phyloP scores from a whole-genome alignment of 2,329 filamentous ascomycete genomes.

The Pseudogymnoascus sp. region DNA sequence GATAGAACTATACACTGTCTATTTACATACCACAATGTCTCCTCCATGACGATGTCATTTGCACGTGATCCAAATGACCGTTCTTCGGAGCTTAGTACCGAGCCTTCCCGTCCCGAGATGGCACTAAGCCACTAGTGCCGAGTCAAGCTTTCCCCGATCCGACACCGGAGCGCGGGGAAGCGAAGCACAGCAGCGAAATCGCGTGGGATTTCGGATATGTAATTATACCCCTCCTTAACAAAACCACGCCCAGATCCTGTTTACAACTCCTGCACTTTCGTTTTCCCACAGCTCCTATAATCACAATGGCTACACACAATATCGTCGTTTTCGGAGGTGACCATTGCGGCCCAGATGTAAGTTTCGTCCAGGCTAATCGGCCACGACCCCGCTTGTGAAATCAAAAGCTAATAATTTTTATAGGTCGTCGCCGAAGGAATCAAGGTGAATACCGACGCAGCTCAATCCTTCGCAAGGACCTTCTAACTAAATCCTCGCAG shows the following conservation, averaged over 20 bases:
- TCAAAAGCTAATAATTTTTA: conserved; percentile 23
- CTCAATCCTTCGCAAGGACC: not conserved
- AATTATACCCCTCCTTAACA: conserved; percentile 6
- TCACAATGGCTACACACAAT: conserved; percentile 59
- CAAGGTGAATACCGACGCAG: conserved; percentile 50
- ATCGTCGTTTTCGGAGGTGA: conserved; percentile 78
- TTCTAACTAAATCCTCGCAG: conserved; percentile 36
- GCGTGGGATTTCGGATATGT: conserved; percentile 2
- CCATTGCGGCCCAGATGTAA: conserved; percentile 77
- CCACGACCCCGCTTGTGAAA: not conserved
- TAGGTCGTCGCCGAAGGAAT: conserved; percentile 76
- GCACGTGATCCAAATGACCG: conserved; percentile 1
- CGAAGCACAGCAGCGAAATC: conserved; percentile 4
- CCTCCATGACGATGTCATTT: not conserved
- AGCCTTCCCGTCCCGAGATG: conserved; percentile 8
- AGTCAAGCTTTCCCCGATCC: conserved; percentile 10
- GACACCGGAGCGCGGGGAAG: conserved; percentile 10
- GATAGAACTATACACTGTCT: not conserved
- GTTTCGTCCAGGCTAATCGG: conserved; percentile 24
- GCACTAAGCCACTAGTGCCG: conserved; percentile 1
- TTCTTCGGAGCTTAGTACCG: conserved; percentile 4
- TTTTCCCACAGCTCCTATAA: not conserved
- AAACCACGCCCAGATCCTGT: not conserved
- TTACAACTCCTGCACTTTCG: not conserved
- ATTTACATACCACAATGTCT: not conserved